Conservation (phyloP, 495 filamentous ascomycete genomes). For the Rhypophila decipiens region DNA sequence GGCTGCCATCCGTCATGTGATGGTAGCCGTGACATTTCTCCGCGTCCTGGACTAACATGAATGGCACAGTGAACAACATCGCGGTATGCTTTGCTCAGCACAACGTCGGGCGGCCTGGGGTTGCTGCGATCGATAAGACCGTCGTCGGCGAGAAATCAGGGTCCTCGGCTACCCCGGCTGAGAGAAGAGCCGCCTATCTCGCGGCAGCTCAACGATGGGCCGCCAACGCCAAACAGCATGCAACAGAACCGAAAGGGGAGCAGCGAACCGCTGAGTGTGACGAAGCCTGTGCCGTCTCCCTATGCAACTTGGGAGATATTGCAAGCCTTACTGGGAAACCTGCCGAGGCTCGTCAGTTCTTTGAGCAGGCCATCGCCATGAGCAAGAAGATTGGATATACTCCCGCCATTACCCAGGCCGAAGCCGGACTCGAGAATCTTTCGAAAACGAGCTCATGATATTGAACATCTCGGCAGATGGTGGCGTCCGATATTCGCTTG, state of each 20-base stretch:
- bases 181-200: constrained; percentile 48
- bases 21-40: not conserved
- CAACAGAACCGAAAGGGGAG: constrained; percentile 36
- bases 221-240: constrained; percentile 60
- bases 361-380: constrained; percentile 57
- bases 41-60: not conserved
- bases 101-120: constrained; percentile 29
- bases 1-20: too few relatives aligned
- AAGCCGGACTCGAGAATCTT: constrained; percentile 42
- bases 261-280: constrained; percentile 77
- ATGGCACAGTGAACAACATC: constrained; percentile 61
- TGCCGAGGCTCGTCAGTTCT: constrained; percentile 56
- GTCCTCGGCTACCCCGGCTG: constrained; percentile 19
- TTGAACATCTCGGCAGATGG: not conserved
- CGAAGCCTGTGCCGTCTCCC: constrained; percentile 74
- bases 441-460: constrained; percentile 4
- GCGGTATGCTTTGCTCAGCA: constrained; percentile 61
- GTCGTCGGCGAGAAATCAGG: constrained; percentile 15
- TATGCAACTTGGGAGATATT: constrained; percentile 79
- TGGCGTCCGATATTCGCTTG: not conserved
- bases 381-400: constrained; percentile 57
- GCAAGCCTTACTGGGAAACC: constrained; percentile 61
- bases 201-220: constrained; percentile 67
- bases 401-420: constrained; percentile 55
- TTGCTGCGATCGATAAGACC: constrained; percentile 29